phyloP scores from a whole-genome alignment of 352 stramenopile species.

The Thalassiosira ordinaria region DNA sequence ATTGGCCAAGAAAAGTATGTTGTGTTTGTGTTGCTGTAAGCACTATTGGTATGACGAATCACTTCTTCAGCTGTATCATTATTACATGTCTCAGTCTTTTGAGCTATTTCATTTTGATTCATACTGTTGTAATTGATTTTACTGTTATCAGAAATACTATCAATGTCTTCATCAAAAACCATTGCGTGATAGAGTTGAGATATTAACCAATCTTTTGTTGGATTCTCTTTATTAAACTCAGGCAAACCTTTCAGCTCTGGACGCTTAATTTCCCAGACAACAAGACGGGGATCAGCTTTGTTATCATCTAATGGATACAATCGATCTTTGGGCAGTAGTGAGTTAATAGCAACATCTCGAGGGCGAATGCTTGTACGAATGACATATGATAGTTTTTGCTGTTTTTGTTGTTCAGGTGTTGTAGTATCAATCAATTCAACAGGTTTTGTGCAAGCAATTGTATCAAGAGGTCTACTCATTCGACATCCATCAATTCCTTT shows the following conservation, averaged over 20 bases:
- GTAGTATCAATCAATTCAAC: constrained; percentile 34
- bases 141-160: no score
- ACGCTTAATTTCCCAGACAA: constrained; percentile 30
- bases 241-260: constrained; percentile 7
- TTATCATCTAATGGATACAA: neutral
- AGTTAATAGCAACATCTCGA: constrained; percentile 3
- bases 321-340: neutral
- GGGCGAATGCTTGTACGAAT: no score
- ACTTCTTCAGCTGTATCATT: no score
- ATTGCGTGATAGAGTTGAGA: constrained; percentile 7
- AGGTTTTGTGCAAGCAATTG: constrained; percentile 21
- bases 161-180: no score
- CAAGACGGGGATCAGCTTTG: constrained; percentile 16
- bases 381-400: constrained; percentile 17
- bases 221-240: neutral
- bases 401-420: neutral
- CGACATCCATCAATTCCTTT: constrained; percentile 24
- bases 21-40: no score
- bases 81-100: no score
- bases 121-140: no score
- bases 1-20: no score
- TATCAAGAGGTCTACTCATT: constrained; percentile 25
- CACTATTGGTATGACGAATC: no score
- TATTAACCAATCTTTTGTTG: constrained; percentile 28
- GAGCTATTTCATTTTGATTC: no score